A percentile compares a stretch with the other conserved stretches of the same genome.
phyloP scores from a whole-genome alignment of 495 filamentous ascomycete species.

The Podospora anserina region DNA sequence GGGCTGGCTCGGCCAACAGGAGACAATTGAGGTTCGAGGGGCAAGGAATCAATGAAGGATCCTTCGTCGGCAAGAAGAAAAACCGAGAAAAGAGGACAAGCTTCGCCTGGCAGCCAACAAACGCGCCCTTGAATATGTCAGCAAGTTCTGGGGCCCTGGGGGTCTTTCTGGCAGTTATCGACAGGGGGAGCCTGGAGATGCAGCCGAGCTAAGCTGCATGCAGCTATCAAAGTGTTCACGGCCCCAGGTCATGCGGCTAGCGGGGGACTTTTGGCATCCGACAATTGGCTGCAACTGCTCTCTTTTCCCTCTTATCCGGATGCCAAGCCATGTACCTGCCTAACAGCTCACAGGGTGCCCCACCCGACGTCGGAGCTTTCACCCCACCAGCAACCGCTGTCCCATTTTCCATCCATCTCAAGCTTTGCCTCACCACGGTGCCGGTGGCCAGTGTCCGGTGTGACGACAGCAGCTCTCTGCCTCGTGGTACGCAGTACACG shows the following conservation, averaged over 20 bases:
- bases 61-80: conserved; percentile 1
- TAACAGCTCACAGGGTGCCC: conserved; percentile 11
- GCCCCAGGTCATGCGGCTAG: neutral
- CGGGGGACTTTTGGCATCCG: neutral
- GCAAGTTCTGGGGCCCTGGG: conserved; percentile 5
- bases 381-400: conserved; percentile 8
- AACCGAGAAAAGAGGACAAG: neutral
- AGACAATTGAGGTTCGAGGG: neutral
- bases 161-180: neutral
- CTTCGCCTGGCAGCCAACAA: neutral
- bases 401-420: conserved; percentile 1
- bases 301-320: neutral
- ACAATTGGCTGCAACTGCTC: neutral
- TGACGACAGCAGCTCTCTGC: neutral
- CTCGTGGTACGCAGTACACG: neutral
- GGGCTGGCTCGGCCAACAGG: neutral
- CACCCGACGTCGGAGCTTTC: conserved; percentile 13
- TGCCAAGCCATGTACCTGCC: conserved; percentile 4
- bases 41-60: neutral
- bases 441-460: neutral
- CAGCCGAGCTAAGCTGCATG: conserved; percentile 14
- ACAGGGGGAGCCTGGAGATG: conserved; percentile 12
- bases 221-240: conserved; percentile 6
- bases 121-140: conserved; percentile 17
- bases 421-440: neutral